Conservation (phyloP, 495 filamentous ascomycete species). For the Pseudoneurospora amorphoporcata region DNA sequence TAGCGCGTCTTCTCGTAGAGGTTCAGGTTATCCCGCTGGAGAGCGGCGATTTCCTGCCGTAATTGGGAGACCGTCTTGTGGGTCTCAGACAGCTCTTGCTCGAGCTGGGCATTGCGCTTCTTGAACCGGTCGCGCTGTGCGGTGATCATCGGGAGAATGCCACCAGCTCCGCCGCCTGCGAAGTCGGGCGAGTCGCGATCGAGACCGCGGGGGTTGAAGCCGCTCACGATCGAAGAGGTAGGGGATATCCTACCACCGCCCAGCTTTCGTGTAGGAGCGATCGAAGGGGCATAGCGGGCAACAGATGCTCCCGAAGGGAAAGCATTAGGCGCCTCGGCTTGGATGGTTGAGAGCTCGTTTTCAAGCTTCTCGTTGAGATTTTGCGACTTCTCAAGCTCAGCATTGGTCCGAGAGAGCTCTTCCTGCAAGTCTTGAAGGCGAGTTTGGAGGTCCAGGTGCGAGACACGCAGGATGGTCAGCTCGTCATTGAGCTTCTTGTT, state of each 20-base stretch:
- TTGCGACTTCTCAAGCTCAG: conserved; percentile 76
- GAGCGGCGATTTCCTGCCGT: conserved; percentile 78
- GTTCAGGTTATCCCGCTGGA: conserved; percentile 93
- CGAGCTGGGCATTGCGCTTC: conserved; percentile 84
- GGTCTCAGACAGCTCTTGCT: conserved; percentile 75
- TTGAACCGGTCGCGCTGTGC: conserved; percentile 98
- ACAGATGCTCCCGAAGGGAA: conserved; percentile 85
- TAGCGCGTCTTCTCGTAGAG: conserved; percentile 98
- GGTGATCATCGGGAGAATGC: conserved; percentile 95
- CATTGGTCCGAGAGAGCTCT: conserved; percentile 72
- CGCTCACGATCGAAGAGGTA: conserved; percentile 94
- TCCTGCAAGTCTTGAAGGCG: conserved; percentile 72
- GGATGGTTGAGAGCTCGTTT: conserved; percentile 79
- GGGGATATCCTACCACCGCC: conserved; percentile 70
- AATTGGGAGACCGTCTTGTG: conserved; percentile 76
- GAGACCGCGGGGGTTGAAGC: conserved; percentile 57
- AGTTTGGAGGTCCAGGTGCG: conserved; percentile 80
- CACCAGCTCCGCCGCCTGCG: conserved; percentile 69
- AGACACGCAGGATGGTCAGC: conserved; percentile 83
- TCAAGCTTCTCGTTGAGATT: conserved; percentile 82
- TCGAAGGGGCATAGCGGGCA: conserved; percentile 71
- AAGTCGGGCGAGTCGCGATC: conserved; percentile 51
- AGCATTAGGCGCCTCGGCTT: conserved; percentile 70
- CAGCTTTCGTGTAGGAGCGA: conserved; percentile 43
- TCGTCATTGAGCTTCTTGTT: conserved; percentile 96